phyloP scores from a whole-genome alignment of 306 rosid genomes.

The Cicer arietinum region DNA sequence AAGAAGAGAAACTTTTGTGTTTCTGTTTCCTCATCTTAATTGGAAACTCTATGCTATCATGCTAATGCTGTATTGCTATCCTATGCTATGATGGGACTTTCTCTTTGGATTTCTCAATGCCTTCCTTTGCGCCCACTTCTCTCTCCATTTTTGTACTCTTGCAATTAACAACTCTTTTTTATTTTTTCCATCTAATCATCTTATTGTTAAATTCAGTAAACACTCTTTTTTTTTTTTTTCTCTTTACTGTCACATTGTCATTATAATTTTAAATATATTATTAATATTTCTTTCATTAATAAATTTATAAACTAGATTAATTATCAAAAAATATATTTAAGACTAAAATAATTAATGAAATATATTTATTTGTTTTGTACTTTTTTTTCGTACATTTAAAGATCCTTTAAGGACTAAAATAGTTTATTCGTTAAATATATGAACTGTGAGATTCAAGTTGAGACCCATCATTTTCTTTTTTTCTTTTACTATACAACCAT shows the following conservation, averaged over 20 bases:
- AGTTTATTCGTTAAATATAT: not conserved
- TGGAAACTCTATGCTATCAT: slow-evolving; percentile 40
- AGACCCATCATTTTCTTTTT: slow-evolving; percentile 48
- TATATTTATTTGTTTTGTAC: too few species aligned
- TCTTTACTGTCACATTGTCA: too few species aligned
- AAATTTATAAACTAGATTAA: too few species aligned
- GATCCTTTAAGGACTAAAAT: too few species aligned
- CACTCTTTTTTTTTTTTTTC: too few species aligned
- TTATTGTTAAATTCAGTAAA: not conserved
- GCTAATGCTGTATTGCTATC: not conserved
- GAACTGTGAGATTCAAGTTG: not conserved
- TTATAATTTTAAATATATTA: too few species aligned
- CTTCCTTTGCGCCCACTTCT: slow-evolving; percentile 40
- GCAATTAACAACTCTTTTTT: slow-evolving; percentile 8
- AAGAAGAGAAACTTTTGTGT: not conserved
- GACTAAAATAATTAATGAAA: too few species aligned
- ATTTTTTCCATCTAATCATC: not conserved
- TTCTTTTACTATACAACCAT: slow-evolving; percentile 22
- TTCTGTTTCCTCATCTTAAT: slow-evolving; percentile 40
- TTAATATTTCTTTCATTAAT: too few species aligned
- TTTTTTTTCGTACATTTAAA: too few species aligned
- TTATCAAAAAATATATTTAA: too few species aligned
- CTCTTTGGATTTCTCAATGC: slow-evolving; percentile 45
- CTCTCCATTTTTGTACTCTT: slow-evolving; percentile 48
- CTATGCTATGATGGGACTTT: slow-evolving; percentile 47